phyloP scores from a whole-genome alignment of 768 basidiomycete species.

The Tulasnella sp. region DNA sequence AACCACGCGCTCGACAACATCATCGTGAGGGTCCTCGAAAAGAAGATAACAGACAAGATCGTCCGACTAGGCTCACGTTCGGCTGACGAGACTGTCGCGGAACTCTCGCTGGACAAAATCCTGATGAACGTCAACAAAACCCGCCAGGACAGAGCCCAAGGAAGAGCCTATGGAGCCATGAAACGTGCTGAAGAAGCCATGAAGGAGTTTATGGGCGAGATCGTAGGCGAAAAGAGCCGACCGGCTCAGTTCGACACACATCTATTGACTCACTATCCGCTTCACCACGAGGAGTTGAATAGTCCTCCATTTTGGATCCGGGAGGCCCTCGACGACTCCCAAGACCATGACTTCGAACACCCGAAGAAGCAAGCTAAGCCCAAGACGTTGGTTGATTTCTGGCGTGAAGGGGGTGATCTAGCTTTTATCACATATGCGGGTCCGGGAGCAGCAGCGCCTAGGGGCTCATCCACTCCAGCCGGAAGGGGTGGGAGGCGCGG shows the following conservation, averaged over 20 bases:
- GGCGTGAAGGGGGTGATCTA: constrained; percentile 18
- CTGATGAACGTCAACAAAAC: neutral
- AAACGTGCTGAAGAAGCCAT: constrained; percentile 56
- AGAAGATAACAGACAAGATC: constrained; percentile 62
- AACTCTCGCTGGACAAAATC: neutral
- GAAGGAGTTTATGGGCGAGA: constrained; percentile 50
- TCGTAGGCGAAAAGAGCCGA: constrained; percentile 46
- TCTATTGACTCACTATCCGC: constrained; percentile 53
- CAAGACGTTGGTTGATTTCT: constrained; percentile 21
- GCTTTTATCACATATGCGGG: neutral
- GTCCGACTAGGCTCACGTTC: constrained; percentile 64
- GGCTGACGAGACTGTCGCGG: constrained; percentile 37
- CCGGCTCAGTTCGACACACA: constrained; percentile 50
- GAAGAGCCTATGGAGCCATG: constrained; percentile 52
- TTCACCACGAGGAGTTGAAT: constrained; percentile 53
- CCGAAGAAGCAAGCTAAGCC: neutral
- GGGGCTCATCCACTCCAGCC: neutral
- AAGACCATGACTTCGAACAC: constrained; percentile 34
- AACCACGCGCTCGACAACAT: constrained; percentile 82
- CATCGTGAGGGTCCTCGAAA: constrained; percentile 65
- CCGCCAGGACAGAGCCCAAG: neutral
- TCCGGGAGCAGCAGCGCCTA: neutral
- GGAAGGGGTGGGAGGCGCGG: neutral
- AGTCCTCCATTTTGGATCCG: constrained; percentile 57
- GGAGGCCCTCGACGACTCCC: constrained; percentile 33